phyloP scores from a whole-genome alignment of 208 protist species.

The Trypanosoma avium region DNA sequence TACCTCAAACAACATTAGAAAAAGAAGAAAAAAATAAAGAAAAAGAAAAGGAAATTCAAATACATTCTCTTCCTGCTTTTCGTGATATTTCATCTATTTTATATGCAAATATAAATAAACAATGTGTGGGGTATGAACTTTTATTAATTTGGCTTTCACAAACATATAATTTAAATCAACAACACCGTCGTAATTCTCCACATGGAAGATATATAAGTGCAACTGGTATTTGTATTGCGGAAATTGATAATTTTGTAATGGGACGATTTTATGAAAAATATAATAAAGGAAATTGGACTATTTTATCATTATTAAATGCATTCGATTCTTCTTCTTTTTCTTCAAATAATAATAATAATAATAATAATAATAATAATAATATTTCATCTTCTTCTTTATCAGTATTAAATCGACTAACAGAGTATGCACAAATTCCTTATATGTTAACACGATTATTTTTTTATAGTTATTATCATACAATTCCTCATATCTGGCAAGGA shows the following conservation, averaged over 20 bases:
- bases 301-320: conserved; percentile 3
- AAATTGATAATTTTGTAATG: conserved; percentile 48
- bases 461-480: conserved; percentile 9
- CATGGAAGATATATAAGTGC: conserved; percentile 25
- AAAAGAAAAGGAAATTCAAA: background rate
- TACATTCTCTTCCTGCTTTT: conserved; percentile 8
- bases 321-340: too few species aligned
- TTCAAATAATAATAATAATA: too few species aligned
- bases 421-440: conserved; percentile 23
- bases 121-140: conserved; percentile 53
- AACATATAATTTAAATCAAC: background rate
- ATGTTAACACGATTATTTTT: conserved; percentile 34
- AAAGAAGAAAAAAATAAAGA: background rate
- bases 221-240: conserved; percentile 25
- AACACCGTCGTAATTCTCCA: conserved; percentile 3
- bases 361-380: too few species aligned
- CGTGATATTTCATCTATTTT: conserved; percentile 34
- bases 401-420: too few species aligned
- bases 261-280: conserved; percentile 21
- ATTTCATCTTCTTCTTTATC: too few species aligned
- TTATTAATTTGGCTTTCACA: conserved; percentile 35
- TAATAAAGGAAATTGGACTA: conserved; percentile 6
- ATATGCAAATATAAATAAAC: conserved; percentile 33
- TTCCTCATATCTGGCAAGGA: conserved; percentile 29
- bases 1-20: background rate